Evolutionary conservation across 805 yeast species (phyloP).

Genomic region (Candida dajiaensis): DNA sequence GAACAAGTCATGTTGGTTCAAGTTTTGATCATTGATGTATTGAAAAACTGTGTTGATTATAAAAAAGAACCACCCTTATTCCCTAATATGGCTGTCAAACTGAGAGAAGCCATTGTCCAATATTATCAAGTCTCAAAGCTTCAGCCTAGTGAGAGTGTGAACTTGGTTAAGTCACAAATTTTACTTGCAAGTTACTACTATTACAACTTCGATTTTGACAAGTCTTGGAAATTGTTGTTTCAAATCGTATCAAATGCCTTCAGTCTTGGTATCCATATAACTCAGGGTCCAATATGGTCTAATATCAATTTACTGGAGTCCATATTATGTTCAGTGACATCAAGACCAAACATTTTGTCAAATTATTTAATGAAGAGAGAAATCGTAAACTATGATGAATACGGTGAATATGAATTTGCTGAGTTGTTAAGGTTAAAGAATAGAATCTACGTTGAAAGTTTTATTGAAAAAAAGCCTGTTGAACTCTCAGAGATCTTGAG

Average conservation of each 20-base stretch:
- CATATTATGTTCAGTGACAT: slow-evolving; percentile 9
- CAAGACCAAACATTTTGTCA: slow-evolving; percentile 17
- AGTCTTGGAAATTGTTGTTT: slow-evolving; percentile 19
- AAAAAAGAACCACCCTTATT: slow-evolving; percentile 1
- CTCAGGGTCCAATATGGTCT: slow-evolving; percentile 17
- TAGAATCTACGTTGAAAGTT: slow-evolving; percentile 10
- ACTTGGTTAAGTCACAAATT: slow-evolving; percentile 16
- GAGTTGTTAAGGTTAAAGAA: slow-evolving; percentile 15
- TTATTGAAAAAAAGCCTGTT: slow-evolving; percentile 1
- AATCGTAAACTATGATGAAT: slow-evolving; percentile 5
- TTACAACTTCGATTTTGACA: slow-evolving; percentile 12
- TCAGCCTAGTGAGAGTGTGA: slow-evolving; percentile 12
- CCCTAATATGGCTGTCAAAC: not conserved
- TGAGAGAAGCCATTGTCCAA: slow-evolving; percentile 4
- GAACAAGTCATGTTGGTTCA: slow-evolving; percentile 16
- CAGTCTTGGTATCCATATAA: slow-evolving; percentile 15
- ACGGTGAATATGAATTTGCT: slow-evolving; percentile 14
- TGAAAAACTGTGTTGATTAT: slow-evolving; percentile 10
- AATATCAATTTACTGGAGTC: slow-evolving; percentile 17
- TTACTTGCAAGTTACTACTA: slow-evolving; percentile 16
- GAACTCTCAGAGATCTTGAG: slow-evolving; percentile 6
- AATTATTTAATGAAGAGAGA: slow-evolving; percentile 8
- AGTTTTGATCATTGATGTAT: slow-evolving; percentile 15
- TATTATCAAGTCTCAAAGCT: slow-evolving; percentile 16
- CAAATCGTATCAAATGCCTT: slow-evolving; percentile 19